A percentile compares a stretch with the other conserved stretches of the same genome.
Evolutionary conservation across 495 filamentous ascomycete species (phyloP).

Genomic region (Xylaria cubensis): DNA sequence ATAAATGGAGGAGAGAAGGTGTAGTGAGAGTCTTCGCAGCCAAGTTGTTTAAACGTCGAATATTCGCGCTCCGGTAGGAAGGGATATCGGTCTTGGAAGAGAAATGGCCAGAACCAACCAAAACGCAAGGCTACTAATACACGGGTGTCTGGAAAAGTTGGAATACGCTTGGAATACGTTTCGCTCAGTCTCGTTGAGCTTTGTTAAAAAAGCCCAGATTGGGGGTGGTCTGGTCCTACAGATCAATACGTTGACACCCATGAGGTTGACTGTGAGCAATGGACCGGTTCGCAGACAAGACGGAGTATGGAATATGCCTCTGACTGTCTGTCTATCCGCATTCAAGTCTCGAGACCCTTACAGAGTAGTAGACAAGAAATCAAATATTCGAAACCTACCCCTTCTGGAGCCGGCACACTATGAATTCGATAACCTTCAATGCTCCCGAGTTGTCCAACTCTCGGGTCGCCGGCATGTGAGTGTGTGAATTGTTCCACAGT

Average conservation of each 20-base stretch:
- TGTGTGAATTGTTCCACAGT: neutral
- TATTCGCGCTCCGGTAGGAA: slow-evolving; percentile 22
- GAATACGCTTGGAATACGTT: slow-evolving; percentile 17
- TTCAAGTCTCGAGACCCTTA: slow-evolving; percentile 8
- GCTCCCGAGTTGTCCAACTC: neutral
- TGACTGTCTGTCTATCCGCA: neutral
- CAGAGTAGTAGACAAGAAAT: slow-evolving; percentile 26
- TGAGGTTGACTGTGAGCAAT: slow-evolving; percentile 9
- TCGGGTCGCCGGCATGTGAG: neutral
- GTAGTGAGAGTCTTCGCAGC: slow-evolving; percentile 19
- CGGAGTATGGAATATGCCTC: slow-evolving; percentile 30
- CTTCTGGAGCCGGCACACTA: neutral
- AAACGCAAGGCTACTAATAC: slow-evolving; percentile 7
- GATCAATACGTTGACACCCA: slow-evolving; percentile 25
- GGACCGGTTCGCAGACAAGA: neutral
- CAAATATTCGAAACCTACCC: slow-evolving; percentile 12
- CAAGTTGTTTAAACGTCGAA: slow-evolving; percentile 25
- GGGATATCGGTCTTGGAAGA: slow-evolving; percentile 13
- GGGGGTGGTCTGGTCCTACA: slow-evolving; percentile 3
- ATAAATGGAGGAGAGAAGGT: slow-evolving; percentile 8
- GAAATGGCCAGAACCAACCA: neutral
- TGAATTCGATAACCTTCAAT: neutral
- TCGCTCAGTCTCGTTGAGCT: slow-evolving; percentile 12
- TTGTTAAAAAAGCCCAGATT: neutral
- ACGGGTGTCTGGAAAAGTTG: slow-evolving; percentile 18